Conservation (phyloP, 129 eudicot genomes). For the Lactuca sativa region DNA sequence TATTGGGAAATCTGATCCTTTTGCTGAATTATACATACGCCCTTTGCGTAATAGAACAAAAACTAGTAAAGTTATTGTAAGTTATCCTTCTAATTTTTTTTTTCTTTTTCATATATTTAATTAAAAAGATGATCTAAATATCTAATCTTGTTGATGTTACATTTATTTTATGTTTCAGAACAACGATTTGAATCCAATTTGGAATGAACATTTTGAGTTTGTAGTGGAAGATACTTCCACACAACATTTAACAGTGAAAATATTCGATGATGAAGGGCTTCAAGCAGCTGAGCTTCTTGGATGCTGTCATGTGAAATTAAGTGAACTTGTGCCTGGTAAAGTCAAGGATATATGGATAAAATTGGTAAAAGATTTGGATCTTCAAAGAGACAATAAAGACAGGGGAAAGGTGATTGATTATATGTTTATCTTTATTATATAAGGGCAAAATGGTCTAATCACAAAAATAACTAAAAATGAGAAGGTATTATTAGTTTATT, state of each 20-base stretch:
- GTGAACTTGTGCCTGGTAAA: slow-evolving; percentile 84
- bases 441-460: too few species aligned
- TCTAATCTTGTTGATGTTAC: neutral
- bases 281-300: slow-evolving; percentile 91
- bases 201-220: slow-evolving; percentile 98
- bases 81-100: slow-evolving; percentile 20
- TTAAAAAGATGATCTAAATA: neutral
- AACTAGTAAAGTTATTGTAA: slow-evolving; percentile 82
- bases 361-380: slow-evolving; percentile 90
- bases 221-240: slow-evolving; percentile 81
- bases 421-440: neutral
- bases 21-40: slow-evolving; percentile 69
- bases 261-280: slow-evolving; percentile 87
- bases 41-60: slow-evolving; percentile 71
- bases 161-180: slow-evolving; percentile 43
- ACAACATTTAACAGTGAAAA: slow-evolving; percentile 79
- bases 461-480: too few species aligned
- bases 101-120: neutral
- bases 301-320: slow-evolving; percentile 73
- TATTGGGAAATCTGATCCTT: slow-evolving; percentile 96
- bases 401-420: slow-evolving; percentile 73
- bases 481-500: too few species aligned
- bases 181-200: slow-evolving; percentile 88
- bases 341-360: slow-evolving; percentile 92
- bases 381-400: slow-evolving; percentile 85